phyloP scores from a whole-genome alignment of 176 grass and related monocot genomes.

The Alloteropsis semialata region DNA sequence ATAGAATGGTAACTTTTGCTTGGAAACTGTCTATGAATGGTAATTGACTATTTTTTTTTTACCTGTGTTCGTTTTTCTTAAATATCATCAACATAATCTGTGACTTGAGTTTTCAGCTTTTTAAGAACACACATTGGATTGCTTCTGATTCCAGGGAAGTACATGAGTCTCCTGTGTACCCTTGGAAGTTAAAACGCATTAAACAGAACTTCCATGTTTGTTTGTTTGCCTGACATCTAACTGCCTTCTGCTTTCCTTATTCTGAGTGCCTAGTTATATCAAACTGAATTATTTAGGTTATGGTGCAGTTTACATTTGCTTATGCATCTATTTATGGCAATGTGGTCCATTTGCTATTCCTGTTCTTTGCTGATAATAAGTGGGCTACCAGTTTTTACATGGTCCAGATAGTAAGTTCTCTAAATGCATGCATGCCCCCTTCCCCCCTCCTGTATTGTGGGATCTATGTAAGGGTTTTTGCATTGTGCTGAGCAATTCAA shows the following conservation, averaged over 20 bases:
- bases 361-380: neutral
- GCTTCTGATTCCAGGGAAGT: neutral
- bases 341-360: neutral
- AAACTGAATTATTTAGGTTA: neutral
- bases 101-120: neutral
- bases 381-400: neutral
- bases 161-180: neutral
- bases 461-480: neutral
- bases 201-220: too few species aligned
- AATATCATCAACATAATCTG: neutral
- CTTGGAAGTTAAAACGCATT: neutral
- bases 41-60: neutral
- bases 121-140: neutral
- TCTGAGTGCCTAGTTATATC: neutral
- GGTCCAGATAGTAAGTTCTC: neutral
- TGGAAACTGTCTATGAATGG: neutral
- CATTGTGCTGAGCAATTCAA: constrained; percentile 15
- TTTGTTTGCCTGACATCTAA: neutral
- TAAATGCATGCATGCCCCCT: constrained; percentile 8
- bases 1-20: neutral
- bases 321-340: neutral
- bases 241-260: neutral
- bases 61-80: neutral
- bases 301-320: neutral
- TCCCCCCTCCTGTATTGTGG: neutral